These are phyloP conservation scores for Mycena citricolor DNA, from an alignment of 1,284 basidiomycete species.

Conservation along the genomic window DNA sequence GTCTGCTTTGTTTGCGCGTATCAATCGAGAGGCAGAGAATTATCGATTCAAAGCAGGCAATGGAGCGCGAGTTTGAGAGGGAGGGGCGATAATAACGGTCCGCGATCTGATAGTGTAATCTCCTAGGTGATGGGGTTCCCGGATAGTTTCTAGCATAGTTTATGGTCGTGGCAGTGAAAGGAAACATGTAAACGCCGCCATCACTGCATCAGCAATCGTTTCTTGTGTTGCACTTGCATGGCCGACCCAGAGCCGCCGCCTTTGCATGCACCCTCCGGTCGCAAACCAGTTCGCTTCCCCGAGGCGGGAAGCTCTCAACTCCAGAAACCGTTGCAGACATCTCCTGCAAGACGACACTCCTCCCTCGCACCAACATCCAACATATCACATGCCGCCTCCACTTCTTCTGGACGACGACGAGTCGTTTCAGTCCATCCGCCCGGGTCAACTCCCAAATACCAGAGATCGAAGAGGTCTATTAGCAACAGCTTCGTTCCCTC, in stretches of 20 bases:
- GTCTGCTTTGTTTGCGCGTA: conserved; percentile 16
- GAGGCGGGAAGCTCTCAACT: conserved; percentile 5
- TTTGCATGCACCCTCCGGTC: conserved; percentile 1
- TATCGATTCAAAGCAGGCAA: conserved; percentile 5
- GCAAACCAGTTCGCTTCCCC: conserved; percentile 7
- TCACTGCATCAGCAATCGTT: too few relatives aligned
- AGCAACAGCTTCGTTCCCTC: conserved; percentile 13
- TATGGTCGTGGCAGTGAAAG: too few relatives aligned
- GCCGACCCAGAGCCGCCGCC: neutral
- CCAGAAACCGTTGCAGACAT: conserved; percentile 5
- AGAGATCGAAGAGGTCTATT: conserved; percentile 11
- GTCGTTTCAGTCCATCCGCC: conserved; percentile 17
- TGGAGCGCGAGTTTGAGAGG: neutral
- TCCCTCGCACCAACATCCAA: conserved; percentile 19
- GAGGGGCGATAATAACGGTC: too few relatives aligned
- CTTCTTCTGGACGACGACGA: conserved; percentile 16
- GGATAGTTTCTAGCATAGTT: too few relatives aligned
- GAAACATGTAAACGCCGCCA: too few relatives aligned
- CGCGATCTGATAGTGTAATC: too few relatives aligned
- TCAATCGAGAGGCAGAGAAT: conserved; percentile 16
- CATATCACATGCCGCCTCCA: conserved; percentile 9
- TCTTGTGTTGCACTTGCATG: too few relatives aligned
- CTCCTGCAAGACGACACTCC: conserved; percentile 19
- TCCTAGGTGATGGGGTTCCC: too few relatives aligned
- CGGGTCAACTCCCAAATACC: conserved; percentile 2